Conservation (phyloP, 768 basidiomycete genomes). For the Pulveroboletus sp. region DNA sequence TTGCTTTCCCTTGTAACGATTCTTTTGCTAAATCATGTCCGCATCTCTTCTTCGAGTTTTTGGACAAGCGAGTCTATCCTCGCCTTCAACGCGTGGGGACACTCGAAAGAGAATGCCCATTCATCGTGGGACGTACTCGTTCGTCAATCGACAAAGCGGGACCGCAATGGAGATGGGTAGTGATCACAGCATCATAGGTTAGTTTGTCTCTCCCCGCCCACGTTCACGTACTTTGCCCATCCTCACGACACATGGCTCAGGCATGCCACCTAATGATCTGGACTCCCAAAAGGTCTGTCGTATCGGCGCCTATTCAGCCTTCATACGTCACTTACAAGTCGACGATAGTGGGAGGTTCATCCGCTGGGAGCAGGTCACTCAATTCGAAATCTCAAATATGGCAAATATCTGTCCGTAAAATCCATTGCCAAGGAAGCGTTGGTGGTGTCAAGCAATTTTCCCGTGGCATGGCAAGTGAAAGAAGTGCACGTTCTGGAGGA, state of each 20-base stretch:
- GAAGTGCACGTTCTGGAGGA: constrained; percentile 25
- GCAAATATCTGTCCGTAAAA: constrained; percentile 27
- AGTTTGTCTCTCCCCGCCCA: neutral
- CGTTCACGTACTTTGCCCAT: neutral
- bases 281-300: constrained; percentile 26
- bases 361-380: constrained; percentile 27
- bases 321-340: neutral
- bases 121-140: constrained; percentile 29
- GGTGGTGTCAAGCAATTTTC: constrained; percentile 25
- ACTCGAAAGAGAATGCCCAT: constrained; percentile 22
- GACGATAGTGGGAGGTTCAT: constrained; percentile 26
- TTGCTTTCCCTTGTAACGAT: neutral
- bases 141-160: constrained; percentile 30
- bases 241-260: constrained; percentile 10
- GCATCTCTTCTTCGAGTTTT: constrained; percentile 20
- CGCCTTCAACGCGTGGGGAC: constrained; percentile 10
- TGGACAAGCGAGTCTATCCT: constrained; percentile 8
- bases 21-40: constrained; percentile 12
- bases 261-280: constrained; percentile 28
- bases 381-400: constrained; percentile 29
- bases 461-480: constrained; percentile 25
- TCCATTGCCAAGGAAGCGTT: constrained; percentile 22
- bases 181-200: constrained; percentile 22
- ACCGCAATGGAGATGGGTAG: constrained; percentile 28
- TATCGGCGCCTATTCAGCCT: neutral